Conservation (phyloP, 2,329 filamentous ascomycete species). For the Cladorrhinum sp. region DNA sequence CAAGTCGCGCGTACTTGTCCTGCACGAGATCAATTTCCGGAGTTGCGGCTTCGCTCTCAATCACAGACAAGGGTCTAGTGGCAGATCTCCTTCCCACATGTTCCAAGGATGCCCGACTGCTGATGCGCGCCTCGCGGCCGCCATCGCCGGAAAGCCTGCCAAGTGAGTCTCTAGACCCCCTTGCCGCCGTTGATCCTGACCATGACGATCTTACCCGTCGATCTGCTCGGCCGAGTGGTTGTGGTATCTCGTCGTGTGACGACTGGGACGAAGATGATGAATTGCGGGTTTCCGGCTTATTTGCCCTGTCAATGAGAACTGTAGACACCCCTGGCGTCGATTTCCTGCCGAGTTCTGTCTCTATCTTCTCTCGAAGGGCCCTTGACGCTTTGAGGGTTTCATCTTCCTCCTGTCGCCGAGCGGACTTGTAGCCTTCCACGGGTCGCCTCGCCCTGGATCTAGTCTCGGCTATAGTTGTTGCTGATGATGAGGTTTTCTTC, state of each 20-base stretch:
- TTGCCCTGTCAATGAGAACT: constrained; percentile 27
- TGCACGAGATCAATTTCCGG: constrained; percentile 45
- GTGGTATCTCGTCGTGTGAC: constrained; percentile 13
- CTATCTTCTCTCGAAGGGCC: constrained; percentile 26
- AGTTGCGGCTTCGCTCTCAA: constrained; percentile 33
- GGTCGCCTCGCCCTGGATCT: constrained; percentile 9
- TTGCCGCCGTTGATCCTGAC: constrained; percentile 3
- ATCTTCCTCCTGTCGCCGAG: constrained; percentile 16
- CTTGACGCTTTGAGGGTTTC: constrained; percentile 24
- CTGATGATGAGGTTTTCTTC: neutral
- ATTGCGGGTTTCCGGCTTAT: constrained; percentile 26
- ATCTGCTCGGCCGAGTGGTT: constrained; percentile 4
- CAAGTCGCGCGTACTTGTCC: constrained; percentile 45
- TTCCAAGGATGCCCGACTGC: neutral
- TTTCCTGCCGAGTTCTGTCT: constrained; percentile 24
- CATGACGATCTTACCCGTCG: constrained; percentile 9
- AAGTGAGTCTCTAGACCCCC: neutral
- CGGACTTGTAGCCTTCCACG: constrained; percentile 12
- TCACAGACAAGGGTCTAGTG: neutral
- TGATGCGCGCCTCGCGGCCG: neutral
- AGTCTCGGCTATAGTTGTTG: neutral
- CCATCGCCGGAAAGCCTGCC: neutral
- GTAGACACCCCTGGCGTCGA: constrained; percentile 18
- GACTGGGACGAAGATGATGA: constrained; percentile 19
- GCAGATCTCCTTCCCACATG: neutral